These are phyloP conservation scores for Pulveroboletus sp. DNA, from an alignment of 768 basidiomycete species.

Conservation along the genomic window DNA sequence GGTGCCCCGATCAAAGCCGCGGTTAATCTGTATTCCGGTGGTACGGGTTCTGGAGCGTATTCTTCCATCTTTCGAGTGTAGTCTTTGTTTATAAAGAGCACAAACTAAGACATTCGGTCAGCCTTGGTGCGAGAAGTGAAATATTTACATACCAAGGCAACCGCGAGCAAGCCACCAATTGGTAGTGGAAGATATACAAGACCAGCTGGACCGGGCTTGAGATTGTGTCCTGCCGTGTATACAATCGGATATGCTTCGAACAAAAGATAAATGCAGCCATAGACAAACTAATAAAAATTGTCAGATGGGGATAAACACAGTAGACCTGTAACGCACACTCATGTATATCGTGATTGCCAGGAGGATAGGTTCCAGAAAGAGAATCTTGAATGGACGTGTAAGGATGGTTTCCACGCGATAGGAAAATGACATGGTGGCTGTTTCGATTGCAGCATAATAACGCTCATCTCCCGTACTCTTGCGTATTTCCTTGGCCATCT, in stretches of 20 bases:
- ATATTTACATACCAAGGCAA: conserved; percentile 37
- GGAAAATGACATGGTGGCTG: conserved; percentile 34
- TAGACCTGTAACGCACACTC: conserved; percentile 40
- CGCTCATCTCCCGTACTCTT: conserved; percentile 50
- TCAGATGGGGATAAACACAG: conserved; percentile 3
- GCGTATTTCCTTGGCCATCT: conserved; percentile 48
- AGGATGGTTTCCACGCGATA: conserved; percentile 46
- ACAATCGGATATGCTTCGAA: conserved; percentile 64
- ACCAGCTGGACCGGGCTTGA: conserved; percentile 52
- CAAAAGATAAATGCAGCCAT: conserved; percentile 58
- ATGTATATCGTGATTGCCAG: conserved; percentile 61
- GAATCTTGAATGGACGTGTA: conserved; percentile 59
- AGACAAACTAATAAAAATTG: conserved; percentile 46
- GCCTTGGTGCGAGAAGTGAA: background rate
- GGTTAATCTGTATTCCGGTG: conserved; percentile 58
- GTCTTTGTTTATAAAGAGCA: conserved; percentile 46
- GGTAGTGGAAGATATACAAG: conserved; percentile 63
- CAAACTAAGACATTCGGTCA: conserved; percentile 33
- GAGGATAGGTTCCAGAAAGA: conserved; percentile 67
- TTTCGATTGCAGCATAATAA: conserved; percentile 56
- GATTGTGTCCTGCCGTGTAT: conserved; percentile 50
- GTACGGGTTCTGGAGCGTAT: conserved; percentile 49
- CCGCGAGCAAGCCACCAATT: conserved; percentile 48
- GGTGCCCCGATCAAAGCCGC: conserved; percentile 51
- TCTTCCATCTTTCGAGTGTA: conserved; percentile 44